Evolutionary conservation across 2,329 filamentous ascomycete species (phyloP), one percentile per base, ranked within the genome.

Genomic region (Botrytis elliptica): DNA sequence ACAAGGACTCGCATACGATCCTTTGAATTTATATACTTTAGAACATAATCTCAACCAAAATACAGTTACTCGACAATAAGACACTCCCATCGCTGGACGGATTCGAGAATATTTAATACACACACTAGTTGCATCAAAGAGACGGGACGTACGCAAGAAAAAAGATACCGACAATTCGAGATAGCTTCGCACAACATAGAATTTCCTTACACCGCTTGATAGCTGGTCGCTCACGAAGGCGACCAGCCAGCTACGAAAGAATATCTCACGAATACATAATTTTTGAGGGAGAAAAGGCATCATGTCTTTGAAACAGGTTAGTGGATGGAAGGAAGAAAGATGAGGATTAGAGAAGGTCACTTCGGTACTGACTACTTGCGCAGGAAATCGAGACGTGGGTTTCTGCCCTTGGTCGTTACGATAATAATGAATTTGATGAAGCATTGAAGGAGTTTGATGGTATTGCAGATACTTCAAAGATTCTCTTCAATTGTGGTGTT

Each of bases 321-420:
- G 80, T 79, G 49, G 55, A 44, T 18, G 42, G 42, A 55, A 49
- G 46, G 44, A 22, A 55, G 44, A 40, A 42, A 66, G 59, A 66
- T 52, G 55, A 36, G 22, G 55, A 63, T 52, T 8, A 33, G 40
- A 60, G 60, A 65, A 72, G 36, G 33, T 44, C 9, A 52, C 52
- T 38, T 70, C 12, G 10, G 68, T 66, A 67, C 69, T 74, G 40
- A 74, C 68, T 36, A 42, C 16, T 52, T 66, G 40, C 65, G 36
- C 75, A 84, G 95, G 96, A 99, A 92, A 99, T 99, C 84, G 95
- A 98, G 85, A 97, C 94, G 68, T 99, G 96, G 96, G 96, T 98
- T 78, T 87, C 91, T 82, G 96, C 96, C 83, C 90, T 99, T 72
- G 90, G 86, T 79, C 91, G 92, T 82, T 99, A 99, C 85, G 96